These are phyloP conservation scores for Salix caprea DNA, from an alignment of 345 rosid genomes.

Conservation along the genomic window DNA sequence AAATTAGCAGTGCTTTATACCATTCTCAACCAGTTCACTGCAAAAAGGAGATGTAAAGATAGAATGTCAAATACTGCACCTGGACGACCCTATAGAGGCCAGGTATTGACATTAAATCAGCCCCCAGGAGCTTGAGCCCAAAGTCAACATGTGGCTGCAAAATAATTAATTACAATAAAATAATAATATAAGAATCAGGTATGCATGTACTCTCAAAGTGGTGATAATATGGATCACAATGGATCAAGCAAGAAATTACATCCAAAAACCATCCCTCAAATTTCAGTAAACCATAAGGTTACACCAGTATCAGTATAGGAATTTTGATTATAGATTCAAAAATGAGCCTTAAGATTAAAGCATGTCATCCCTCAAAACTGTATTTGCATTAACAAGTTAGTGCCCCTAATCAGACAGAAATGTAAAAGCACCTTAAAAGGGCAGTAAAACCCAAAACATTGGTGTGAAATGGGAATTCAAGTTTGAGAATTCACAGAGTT, in stretches of 20 bases:
- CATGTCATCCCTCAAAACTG: neutral
- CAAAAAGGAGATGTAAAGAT: neutral
- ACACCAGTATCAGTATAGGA: neutral
- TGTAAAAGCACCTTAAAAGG: neutral
- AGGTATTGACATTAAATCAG: constrained; percentile 97
- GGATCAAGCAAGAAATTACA: neutral
- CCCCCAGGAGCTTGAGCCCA: constrained; percentile 87
- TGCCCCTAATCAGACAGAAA: neutral
- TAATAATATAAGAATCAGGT: too few species aligned
- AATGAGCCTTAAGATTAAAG: neutral
- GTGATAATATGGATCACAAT: constrained; percentile 4
- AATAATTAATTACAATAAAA: neutral
- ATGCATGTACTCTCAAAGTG: neutral
- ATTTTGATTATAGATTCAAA: neutral
- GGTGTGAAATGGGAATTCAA: neutral
- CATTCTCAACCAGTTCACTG: neutral
- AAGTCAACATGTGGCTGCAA: constrained; percentile 94
- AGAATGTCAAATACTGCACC: constrained; percentile 35
- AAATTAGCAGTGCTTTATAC: neutral
- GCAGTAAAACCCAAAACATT: neutral
- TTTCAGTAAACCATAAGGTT: neutral
- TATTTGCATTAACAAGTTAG: neutral
- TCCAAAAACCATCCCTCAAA: neutral
- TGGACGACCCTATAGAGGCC: constrained; percentile 90
- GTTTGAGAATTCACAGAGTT: neutral